phyloP scores from a whole-genome alignment of 106 monocot genomes.

The Dendrobium huoshanense region DNA sequence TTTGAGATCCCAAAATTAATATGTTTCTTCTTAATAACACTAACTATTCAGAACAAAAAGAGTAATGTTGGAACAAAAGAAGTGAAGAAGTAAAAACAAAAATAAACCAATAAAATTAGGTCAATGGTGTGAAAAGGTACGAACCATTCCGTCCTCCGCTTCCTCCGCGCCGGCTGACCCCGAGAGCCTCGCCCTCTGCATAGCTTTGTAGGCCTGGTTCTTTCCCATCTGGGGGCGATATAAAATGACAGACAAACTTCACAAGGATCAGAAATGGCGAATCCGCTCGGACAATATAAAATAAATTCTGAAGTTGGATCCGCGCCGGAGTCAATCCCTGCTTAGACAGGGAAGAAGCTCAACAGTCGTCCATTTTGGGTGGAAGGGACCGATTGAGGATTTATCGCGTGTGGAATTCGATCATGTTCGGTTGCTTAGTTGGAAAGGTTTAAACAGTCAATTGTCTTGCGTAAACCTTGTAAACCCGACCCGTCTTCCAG shows the following conservation, averaged over 20 bases:
- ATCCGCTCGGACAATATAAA: background rate
- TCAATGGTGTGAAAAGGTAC: conserved; percentile 67
- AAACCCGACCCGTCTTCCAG: no score
- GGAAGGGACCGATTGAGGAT: background rate
- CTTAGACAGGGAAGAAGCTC: background rate
- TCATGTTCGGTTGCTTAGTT: no score
- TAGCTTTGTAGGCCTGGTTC: conserved; percentile 97
- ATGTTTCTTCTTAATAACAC: no score
- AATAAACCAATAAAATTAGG: background rate
- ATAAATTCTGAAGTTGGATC: background rate
- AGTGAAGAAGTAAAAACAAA: background rate
- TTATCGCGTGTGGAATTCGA: no score
- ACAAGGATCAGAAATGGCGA: background rate
- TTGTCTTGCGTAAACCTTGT: no score
- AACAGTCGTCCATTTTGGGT: background rate
- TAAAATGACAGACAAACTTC: background rate
- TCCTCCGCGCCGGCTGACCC: conserved; percentile 74
- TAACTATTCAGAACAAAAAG: no score
- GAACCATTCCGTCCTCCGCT: conserved; percentile 88
- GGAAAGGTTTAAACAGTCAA: no score
- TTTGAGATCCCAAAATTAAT: background rate
- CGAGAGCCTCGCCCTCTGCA: conserved; percentile 92
- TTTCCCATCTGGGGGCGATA: conserved; percentile 50
- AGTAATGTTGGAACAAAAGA: background rate
- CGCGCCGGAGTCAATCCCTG: background rate